Evolutionary conservation across 257 asterid genomes (phyloP), one percentile per base, ranked within the genome.

Genomic region (Solanum sejunctum): DNA sequence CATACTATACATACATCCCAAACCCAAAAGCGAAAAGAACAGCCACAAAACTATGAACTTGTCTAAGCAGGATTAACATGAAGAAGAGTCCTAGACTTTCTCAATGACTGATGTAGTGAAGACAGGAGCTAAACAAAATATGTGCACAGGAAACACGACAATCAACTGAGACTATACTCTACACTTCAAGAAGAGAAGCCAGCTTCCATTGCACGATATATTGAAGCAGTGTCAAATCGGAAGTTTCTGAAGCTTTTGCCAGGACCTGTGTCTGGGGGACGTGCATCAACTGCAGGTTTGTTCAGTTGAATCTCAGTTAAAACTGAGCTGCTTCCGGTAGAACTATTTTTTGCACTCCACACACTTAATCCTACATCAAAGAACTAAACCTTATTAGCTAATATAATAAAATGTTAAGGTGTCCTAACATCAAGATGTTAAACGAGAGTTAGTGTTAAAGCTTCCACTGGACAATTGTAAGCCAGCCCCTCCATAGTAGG

Each of bases 161-260:
- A 78, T 78, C 5, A 6, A 78, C 64, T 10, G 9, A 7, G 17
- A 78, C 83, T 78, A 78, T 43, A 78, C 82, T 75, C 82, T 78
- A 78, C 17, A 51, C 43, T 73, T 89, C 82, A 93, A 13, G 87
- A 43, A 41, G 93, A 84, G 86, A 95, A 95, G 45, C 92, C 91
- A 69, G 93, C 80, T 20, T 95, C 97, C 86, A 93, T 88, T n/a
- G 98, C 94, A 10, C 85, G 92, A 43, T 91, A 83, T 67, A 95
- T 90, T 2, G 95, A 85, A 81, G 85, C 89, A n/a, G 89, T 92
- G 85, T 95, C 97, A 78, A 93, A 92, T 56, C 87, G 92, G 83
- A 95, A 93, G 90, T 92, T 95, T 90, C 92, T 90, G 87, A 95
- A 93, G 91, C 91, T 92, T 88, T 85, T 87, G 41, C 93, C 92